Conservation (phyloP, 306 rosid genomes). For the Vigna mungo region DNA sequence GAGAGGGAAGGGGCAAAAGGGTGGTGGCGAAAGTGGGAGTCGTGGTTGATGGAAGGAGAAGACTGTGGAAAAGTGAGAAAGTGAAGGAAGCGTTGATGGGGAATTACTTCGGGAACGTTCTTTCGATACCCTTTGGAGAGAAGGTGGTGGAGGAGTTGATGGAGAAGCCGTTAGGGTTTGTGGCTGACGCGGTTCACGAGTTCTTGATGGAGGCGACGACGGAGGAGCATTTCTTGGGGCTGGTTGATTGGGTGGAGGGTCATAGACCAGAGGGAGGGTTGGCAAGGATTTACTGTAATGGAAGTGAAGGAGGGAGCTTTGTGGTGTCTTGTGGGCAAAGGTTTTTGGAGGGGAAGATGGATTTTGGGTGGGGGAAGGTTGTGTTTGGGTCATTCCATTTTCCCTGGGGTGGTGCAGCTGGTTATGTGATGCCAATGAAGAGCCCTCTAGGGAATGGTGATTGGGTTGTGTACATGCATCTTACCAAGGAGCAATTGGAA, state of each 20-base stretch:
- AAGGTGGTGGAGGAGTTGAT: slow-evolving; percentile 47
- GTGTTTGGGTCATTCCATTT: slow-evolving; percentile 77
- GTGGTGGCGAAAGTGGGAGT: slow-evolving; percentile 64
- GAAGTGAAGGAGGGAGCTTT: slow-evolving; percentile 57
- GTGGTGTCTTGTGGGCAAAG: slow-evolving; percentile 77
- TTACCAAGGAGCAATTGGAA: slow-evolving; percentile 53
- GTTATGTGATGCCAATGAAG: slow-evolving; percentile 88
- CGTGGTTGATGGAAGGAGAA: slow-evolving; percentile 75
- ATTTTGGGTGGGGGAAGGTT: slow-evolving; percentile 83
- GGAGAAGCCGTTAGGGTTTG: slow-evolving; percentile 55
- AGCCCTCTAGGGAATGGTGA: slow-evolving; percentile 66
- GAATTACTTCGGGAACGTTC: slow-evolving; percentile 71
- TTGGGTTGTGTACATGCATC: slow-evolving; percentile 88
- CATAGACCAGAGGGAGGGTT: slow-evolving; percentile 58
- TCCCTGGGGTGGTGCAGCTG: slow-evolving; percentile 76
- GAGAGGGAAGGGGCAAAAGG: neutral
- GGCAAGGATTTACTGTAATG: slow-evolving; percentile 50
- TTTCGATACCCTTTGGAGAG: slow-evolving; percentile 65
- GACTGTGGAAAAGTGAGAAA: slow-evolving; percentile 34
- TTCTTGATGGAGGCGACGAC: slow-evolving; percentile 50
- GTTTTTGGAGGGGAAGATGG: slow-evolving; percentile 56
- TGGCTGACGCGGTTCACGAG: slow-evolving; percentile 56
- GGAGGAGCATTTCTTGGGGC: slow-evolving; percentile 68
- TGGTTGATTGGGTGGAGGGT: slow-evolving; percentile 83
- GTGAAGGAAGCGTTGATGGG: slow-evolving; percentile 27